Base-by-base conservation (phyloP, 805 yeast species). In the Wickerhamomyces canadensis region DNA sequence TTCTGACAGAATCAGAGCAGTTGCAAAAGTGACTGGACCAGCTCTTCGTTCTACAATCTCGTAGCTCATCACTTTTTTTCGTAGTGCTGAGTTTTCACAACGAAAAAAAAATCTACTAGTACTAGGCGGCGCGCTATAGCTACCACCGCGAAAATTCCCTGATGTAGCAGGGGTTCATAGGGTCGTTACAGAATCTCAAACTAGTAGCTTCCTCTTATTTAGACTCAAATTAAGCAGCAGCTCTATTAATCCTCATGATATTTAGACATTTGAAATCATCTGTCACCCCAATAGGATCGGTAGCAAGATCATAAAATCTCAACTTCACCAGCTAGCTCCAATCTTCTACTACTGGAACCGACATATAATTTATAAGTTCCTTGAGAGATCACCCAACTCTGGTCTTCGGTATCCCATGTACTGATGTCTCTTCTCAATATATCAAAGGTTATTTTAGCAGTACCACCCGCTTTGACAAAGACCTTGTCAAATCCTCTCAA, bases 401-500 rank as follows among this genome's bases (percentile, higher is more conserved):
- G 78, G 13, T 68, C 62, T 16, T 53, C 63, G 0, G 72, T 61
- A 47, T 76, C 80, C 81, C 81, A 77, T 18, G 70, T 61, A 37
- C 77, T 65, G 43, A 77, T 57, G 53, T 78, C 83, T 39, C 78
- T 63, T 50, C 74, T 67, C 40, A 64, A 54, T 15, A 78, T 56
- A 33, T 66, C 62, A 45, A 76, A 76, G 13, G 48, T 51, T 6
- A 72, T 62, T 15, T 52, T 51, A 3, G 55, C 57, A 1, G 61
- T 44, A 23, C 60, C 58, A 1, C 74, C 75, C 9, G 73, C 61
- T 16, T 59, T 62, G 24, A 74, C 49, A 38, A 60, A 64, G 1
- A 74, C 67, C 49, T 78, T 77, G 30, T 76, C 81, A 45, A 74
- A 72, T 1, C 83, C 83, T 45, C 81, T 62, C 36, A 77, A 62